Evolutionary conservation across 2,329 filamentous ascomycete species (phyloP).

Genomic region (Nemania bipapillata): DNA sequence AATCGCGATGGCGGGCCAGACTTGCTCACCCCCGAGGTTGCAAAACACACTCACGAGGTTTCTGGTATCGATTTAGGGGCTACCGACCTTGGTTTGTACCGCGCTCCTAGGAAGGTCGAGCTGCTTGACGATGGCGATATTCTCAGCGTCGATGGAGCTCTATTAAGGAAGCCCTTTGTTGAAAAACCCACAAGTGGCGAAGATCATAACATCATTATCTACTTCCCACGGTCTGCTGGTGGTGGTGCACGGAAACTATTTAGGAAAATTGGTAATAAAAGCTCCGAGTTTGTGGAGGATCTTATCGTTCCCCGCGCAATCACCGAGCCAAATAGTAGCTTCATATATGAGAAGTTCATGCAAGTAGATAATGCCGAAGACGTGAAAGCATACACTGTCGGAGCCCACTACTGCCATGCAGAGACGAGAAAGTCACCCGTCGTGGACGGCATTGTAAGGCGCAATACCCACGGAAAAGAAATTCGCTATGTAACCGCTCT

Average conservation of each 20-base stretch:
- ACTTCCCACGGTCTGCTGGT: constrained; percentile 86
- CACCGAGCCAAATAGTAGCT: constrained; percentile 82
- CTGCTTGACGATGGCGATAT: constrained; percentile 91
- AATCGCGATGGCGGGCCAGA: constrained; percentile 90
- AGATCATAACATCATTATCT: constrained; percentile 98
- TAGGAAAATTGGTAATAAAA: constrained; percentile 98
- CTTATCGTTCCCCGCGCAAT: constrained; percentile 82
- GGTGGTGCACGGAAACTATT: constrained; percentile 93
- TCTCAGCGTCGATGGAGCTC: constrained; percentile 83
- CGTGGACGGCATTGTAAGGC: constrained; percentile 92
- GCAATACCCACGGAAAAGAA: constrained; percentile 97
- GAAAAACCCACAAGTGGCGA: constrained; percentile 98
- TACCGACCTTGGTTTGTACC: constrained; percentile 69
- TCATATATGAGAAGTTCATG: constrained; percentile 97
- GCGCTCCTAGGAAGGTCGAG: constrained; percentile 74
- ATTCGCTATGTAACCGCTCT: constrained; percentile 92
- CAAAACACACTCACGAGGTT: constrained; percentile 80
- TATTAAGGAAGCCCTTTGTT: constrained; percentile 91
- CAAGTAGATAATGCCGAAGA: constrained; percentile 97
- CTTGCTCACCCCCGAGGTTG: constrained; percentile 80
- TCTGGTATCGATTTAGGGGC: constrained; percentile 81
- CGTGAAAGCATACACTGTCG: constrained; percentile 98
- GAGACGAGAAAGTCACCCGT: constrained; percentile 98
- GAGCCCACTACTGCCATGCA: constrained; percentile 90
- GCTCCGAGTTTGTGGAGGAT: constrained; percentile 87